Conservation (phyloP, 1,284 basidiomycete species). For the Rugosomyces carneus region DNA sequence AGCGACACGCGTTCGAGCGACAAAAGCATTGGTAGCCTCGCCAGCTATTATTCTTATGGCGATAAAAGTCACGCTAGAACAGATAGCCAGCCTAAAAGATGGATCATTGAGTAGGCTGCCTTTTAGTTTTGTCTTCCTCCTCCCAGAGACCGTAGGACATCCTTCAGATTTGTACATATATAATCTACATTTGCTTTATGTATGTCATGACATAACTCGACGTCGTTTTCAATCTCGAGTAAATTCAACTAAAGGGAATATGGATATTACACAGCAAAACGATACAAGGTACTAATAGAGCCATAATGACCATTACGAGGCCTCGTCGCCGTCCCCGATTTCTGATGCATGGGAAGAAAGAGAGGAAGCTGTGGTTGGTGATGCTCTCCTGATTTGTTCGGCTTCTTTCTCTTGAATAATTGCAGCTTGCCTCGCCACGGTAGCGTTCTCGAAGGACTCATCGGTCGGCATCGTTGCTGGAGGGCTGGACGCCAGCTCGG, state of each 20-base stretch:
- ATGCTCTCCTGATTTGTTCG: constrained; percentile 41
- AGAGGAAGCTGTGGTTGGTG: constrained; percentile 31
- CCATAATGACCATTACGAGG: neutral
- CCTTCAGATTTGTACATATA: constrained; percentile 5
- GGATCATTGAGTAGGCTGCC: constrained; percentile 49
- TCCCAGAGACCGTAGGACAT: constrained; percentile 1
- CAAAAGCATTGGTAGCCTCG: constrained; percentile 17
- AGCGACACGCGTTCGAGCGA: constrained; percentile 17
- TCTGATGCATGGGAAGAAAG: constrained; percentile 11
- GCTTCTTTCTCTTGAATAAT: constrained; percentile 56
- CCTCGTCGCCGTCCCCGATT: constrained; percentile 2
- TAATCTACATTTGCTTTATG: constrained; percentile 1
- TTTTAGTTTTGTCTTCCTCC: neutral
- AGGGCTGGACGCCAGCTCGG: constrained; percentile 49
- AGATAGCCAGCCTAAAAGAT: constrained; percentile 33
- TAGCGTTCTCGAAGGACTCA: constrained; percentile 42
- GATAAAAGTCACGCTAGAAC: constrained; percentile 20
- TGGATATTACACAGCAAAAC: neutral
- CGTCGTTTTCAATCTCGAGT: neutral
- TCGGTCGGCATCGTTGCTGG: constrained; percentile 41
- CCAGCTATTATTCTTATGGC: constrained; percentile 20
- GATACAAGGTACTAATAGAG: neutral
- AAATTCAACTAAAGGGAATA: no score
- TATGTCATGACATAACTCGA: neutral
- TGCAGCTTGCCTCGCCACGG: constrained; percentile 51